Conservation (phyloP, 2,329 filamentous ascomycete species). For the Talaromyces sp. region DNA sequence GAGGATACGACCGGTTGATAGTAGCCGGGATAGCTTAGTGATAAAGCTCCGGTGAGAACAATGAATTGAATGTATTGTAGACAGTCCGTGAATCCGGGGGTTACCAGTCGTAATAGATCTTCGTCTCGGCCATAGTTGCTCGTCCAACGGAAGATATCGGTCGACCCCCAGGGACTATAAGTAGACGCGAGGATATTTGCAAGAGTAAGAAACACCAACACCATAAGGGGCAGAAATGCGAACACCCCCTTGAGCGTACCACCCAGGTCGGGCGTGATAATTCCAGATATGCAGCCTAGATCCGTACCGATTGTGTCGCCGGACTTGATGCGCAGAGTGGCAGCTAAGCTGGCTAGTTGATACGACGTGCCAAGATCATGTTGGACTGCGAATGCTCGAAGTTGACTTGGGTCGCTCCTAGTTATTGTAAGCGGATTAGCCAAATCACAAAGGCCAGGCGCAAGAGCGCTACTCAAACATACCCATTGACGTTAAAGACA, state of each 20-base stretch:
- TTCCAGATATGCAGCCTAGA: constrained; percentile 77
- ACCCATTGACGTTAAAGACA: constrained; percentile 59
- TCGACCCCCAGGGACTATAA: constrained; percentile 89
- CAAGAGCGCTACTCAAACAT: constrained; percentile 37
- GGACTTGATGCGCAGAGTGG: constrained; percentile 70
- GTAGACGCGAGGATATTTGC: constrained; percentile 82
- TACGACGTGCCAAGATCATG: constrained; percentile 79
- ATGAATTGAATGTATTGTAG: constrained; percentile 95
- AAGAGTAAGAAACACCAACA: constrained; percentile 74
- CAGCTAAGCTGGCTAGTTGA: constrained; percentile 75
- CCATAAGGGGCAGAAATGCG: constrained; percentile 70
- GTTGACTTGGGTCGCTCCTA: constrained; percentile 45
- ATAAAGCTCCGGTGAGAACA: constrained; percentile 79
- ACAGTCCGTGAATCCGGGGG: constrained; percentile 93
- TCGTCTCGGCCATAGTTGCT: constrained; percentile 95
- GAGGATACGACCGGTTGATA: constrained; percentile 90
- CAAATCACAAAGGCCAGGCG: constrained; percentile 10
- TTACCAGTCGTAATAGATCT: constrained; percentile 85
- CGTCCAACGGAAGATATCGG: constrained; percentile 91
- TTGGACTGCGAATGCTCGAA: constrained; percentile 70
- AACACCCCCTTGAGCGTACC: constrained; percentile 63
- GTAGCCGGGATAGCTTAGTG: constrained; percentile 85
- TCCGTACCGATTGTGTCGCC: constrained; percentile 62
- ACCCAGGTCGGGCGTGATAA: constrained; percentile 79
- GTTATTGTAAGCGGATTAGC: constrained; percentile 8